Evolutionary conservation across 257 asterid genomes (phyloP).

Genomic region (Salvia hispanica): DNA sequence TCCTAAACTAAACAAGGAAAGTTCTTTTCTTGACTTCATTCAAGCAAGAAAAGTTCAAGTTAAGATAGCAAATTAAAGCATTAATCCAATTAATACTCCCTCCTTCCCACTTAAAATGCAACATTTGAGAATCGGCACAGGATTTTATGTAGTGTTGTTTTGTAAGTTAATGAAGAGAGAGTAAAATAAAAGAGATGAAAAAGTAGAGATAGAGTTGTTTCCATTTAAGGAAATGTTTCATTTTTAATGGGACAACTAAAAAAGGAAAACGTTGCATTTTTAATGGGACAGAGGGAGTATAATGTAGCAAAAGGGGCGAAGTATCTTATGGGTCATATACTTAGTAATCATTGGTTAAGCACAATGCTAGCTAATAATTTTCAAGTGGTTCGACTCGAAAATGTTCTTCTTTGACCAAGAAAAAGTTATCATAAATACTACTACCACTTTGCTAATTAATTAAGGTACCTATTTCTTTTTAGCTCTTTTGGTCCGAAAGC

Average conservation of each 20-base stretch:
- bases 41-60: not conserved
- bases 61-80: not conserved
- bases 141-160: too few relatives aligned
- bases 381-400: conserved; percentile 19
- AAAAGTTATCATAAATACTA: not conserved
- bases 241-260: too few relatives aligned
- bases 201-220: too few relatives aligned
- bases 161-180: too few relatives aligned
- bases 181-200: too few relatives aligned
- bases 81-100: not conserved
- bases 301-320: conserved; percentile 24
- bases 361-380: conserved; percentile 35
- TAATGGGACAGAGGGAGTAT: too few relatives aligned
- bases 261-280: too few relatives aligned
- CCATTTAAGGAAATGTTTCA: too few relatives aligned
- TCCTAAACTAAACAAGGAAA: too few relatives aligned
- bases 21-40: too few relatives aligned
- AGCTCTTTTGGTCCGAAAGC: not conserved
- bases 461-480: not conserved
- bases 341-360: conserved; percentile 31
- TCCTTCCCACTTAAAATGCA: too few relatives aligned
- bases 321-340: conserved; percentile 34
- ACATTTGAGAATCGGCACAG: too few relatives aligned
- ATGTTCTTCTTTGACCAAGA: conserved; percentile 33
- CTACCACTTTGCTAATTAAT: conserved; percentile 11